Conservation (phyloP, 179 eudicot species). For the Beta lomatogona region DNA sequence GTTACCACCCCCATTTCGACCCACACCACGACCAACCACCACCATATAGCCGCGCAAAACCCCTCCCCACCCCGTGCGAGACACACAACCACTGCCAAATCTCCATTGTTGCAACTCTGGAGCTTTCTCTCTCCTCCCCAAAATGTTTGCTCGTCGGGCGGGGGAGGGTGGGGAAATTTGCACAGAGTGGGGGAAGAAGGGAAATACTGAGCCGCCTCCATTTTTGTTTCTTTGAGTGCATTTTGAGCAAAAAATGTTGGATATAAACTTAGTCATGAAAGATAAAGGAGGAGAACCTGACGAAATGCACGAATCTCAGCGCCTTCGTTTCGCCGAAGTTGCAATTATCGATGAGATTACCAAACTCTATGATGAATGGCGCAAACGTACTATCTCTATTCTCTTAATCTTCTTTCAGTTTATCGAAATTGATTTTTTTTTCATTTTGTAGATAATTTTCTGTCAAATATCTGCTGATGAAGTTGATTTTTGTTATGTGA, state of each 20-base stretch:
- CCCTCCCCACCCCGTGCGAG: too few relatives aligned
- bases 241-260: slow-evolving; percentile 50
- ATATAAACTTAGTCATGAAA: slow-evolving; percentile 68
- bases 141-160: too few relatives aligned
- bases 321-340: slow-evolving; percentile 71
- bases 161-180: too few relatives aligned
- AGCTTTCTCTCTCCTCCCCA: too few relatives aligned
- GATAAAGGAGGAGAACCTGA: slow-evolving; percentile 84
- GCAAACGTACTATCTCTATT: slow-evolving; percentile 33
- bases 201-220: background rate
- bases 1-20: too few relatives aligned
- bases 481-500: background rate
- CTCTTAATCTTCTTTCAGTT: background rate
- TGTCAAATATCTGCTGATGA: background rate
- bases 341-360: slow-evolving; percentile 71
- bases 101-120: too few relatives aligned
- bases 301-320: slow-evolving; percentile 70
- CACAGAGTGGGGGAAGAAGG: too few relatives aligned
- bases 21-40: too few relatives aligned
- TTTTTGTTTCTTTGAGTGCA: background rate
- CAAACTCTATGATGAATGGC: slow-evolving; percentile 69
- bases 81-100: too few relatives aligned
- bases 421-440: background rate
- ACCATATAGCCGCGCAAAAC: too few relatives aligned
- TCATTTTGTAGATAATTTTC: background rate